A percentile compares a stretch with the other conserved stretches of the same genome.
Conservation (phyloP, 2,329 filamentous ascomycete species). For the Pseudogymnoascus sp. region DNA sequence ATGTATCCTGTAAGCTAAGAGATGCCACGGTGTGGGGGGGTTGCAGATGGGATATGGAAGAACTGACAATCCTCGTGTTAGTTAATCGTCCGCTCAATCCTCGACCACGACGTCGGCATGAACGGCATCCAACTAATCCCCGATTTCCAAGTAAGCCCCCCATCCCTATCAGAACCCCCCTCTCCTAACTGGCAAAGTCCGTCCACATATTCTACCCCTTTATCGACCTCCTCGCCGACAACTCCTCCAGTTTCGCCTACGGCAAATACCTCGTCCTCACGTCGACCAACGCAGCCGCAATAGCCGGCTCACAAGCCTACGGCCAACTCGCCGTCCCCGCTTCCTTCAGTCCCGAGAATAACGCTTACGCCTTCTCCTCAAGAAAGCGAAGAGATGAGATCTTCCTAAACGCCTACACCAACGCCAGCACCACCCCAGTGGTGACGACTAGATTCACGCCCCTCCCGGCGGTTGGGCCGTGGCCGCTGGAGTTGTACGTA, state of each 20-base stretch:
- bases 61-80: not conserved
- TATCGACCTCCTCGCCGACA: conserved; percentile 43
- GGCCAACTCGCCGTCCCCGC: conserved; percentile 26
- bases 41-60: not conserved
- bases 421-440: conserved; percentile 8
- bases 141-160: conserved; percentile 14
- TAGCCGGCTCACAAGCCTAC: conserved; percentile 38
- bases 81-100: conserved; percentile 15
- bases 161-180: no score
- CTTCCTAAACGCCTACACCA: conserved; percentile 29
- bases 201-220: conserved; percentile 47
- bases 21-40: no score
- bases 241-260: conserved; percentile 43
- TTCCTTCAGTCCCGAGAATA: conserved; percentile 18
- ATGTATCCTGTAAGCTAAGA: conserved; percentile 40
- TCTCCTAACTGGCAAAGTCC: conserved; percentile 31
- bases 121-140: conserved; percentile 9
- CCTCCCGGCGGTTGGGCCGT: conserved; percentile 7
- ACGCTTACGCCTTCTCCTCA: not conserved
- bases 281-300: conserved; percentile 30
- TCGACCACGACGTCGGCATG: conserved; percentile 19
- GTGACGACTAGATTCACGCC: conserved; percentile 18
- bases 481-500: not conserved
- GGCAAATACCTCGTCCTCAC: conserved; percentile 39
- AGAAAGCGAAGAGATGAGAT: not conserved